Conservation (phyloP, 352 stramenopile species). For the Phytopythium helicoides region DNA sequence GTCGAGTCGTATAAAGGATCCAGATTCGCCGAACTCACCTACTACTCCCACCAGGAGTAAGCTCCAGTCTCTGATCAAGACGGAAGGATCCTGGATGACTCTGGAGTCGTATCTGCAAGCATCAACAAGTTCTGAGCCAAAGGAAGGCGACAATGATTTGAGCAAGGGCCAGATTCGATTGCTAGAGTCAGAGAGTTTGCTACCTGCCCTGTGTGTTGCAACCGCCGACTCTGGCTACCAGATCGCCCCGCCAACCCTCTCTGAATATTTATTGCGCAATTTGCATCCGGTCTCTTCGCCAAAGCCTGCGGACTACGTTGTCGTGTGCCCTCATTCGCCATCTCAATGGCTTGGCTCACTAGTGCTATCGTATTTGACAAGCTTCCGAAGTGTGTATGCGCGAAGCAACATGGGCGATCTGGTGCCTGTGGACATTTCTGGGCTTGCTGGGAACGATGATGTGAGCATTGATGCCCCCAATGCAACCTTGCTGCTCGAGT, state of each 20-base stretch:
- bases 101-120: not conserved
- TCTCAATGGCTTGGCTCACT: constrained; percentile 69
- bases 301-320: constrained; percentile 72
- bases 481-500: constrained; percentile 57
- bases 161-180: not conserved
- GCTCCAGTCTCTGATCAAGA: not conserved
- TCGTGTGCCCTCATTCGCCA: constrained; percentile 69
- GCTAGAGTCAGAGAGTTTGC: not conserved
- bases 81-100: not conserved
- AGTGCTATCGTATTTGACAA: constrained; percentile 67
- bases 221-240: constrained; percentile 52
- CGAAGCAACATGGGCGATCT: constrained; percentile 73
- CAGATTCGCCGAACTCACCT: not conserved
- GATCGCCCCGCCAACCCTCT: constrained; percentile 52
- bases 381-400: constrained; percentile 65
- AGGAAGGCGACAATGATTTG: not conserved
- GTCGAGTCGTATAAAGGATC: not conserved
- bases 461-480: constrained; percentile 52
- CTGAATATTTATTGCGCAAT: constrained; percentile 72
- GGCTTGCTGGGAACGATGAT: constrained; percentile 32
- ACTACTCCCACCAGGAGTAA: not conserved
- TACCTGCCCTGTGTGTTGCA: constrained; percentile 41
- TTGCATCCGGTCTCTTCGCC: constrained; percentile 59
- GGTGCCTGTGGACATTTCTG: constrained; percentile 39
- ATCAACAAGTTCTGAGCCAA: not conserved